These are phyloP conservation scores for Phytopythium chamaehyphon DNA, from an alignment of 352 stramenopile species.

Conservation along the genomic window DNA sequence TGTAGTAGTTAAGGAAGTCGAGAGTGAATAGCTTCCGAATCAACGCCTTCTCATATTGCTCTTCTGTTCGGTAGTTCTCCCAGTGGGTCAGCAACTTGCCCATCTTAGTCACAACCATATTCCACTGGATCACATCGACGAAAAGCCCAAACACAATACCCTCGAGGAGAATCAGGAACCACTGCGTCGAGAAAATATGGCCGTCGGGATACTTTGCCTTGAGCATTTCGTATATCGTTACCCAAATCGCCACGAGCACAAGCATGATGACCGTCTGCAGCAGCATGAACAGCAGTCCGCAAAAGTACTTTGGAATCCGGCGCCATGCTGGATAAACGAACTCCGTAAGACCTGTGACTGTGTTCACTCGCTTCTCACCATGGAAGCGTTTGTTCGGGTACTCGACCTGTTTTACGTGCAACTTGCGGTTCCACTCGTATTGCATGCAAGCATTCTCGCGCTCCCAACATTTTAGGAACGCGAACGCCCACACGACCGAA, in stretches of 20 bases:
- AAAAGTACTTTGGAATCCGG: constrained; percentile 71
- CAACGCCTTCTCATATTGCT: constrained; percentile 79
- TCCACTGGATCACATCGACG: constrained; percentile 88
- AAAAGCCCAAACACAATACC: constrained; percentile 85
- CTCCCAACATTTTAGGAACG: constrained; percentile 82
- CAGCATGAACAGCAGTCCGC: constrained; percentile 78
- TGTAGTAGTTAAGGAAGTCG: constrained; percentile 91
- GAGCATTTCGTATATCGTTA: constrained; percentile 86
- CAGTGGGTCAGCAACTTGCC: constrained; percentile 79
- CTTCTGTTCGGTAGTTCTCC: constrained; percentile 86
- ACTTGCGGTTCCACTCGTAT: constrained; percentile 77
- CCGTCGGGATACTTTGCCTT: constrained; percentile 76
- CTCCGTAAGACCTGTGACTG: constrained; percentile 67
- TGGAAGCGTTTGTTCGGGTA: constrained; percentile 81
- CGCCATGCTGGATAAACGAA: constrained; percentile 65
- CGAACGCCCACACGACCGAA: constrained; percentile 78
- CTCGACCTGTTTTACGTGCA: constrained; percentile 81
- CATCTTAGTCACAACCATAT: constrained; percentile 88
- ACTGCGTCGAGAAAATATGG: constrained; percentile 82
- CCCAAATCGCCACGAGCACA: constrained; percentile 78
- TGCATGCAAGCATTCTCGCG: constrained; percentile 76
- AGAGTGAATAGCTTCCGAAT: constrained; percentile 84
- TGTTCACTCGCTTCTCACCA: constrained; percentile 63
- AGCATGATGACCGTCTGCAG: constrained; percentile 84
- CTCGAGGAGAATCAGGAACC: constrained; percentile 78